Evolutionary conservation across 1,284 basidiomycete species (phyloP).

Genomic region (Somion occarium): DNA sequence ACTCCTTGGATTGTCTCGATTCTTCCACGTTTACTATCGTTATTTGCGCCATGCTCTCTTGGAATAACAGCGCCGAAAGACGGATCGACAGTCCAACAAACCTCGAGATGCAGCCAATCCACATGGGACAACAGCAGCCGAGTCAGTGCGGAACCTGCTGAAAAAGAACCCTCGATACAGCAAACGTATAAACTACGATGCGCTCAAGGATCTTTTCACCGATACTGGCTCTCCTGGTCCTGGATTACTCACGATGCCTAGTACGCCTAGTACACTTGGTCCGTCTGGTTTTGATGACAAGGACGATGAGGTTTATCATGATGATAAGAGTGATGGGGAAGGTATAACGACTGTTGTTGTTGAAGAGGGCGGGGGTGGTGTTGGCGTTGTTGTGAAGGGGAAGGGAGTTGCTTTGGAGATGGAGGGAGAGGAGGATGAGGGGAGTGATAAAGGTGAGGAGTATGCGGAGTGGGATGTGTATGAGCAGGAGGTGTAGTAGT

Average conservation of each 20-base stretch:
- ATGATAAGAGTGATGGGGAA: slow-evolving; percentile 52
- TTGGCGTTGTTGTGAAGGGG: slow-evolving; percentile 19
- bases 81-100: slow-evolving; percentile 39
- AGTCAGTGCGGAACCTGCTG: slow-evolving; percentile 75
- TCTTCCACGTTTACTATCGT: neutral
- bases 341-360: slow-evolving; percentile 37
- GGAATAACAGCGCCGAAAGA: slow-evolving; percentile 56
- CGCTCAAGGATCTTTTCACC: slow-evolving; percentile 72
- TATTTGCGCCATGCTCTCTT: neutral
- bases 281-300: slow-evolving; percentile 18
- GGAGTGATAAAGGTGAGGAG: slow-evolving; percentile 32
- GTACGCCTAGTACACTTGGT: slow-evolving; percentile 17
- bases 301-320: slow-evolving; percentile 24
- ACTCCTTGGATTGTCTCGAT: neutral
- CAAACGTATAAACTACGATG: slow-evolving; percentile 87
- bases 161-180: slow-evolving; percentile 83
- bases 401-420: slow-evolving; percentile 22
- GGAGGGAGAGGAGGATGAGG: slow-evolving; percentile 27
- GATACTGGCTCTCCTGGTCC: slow-evolving; percentile 27
- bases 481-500: slow-evolving; percentile 44
- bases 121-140: slow-evolving; percentile 70
- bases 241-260: slow-evolving; percentile 22
- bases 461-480: slow-evolving; percentile 37
- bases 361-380: slow-evolving; percentile 40
- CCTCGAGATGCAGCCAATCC: slow-evolving; percentile 73